A percentile compares a stretch with the other conserved stretches of the same genome.
These are phyloP conservation scores for Lasiodiplodia sp. DNA, from an alignment of 2,329 filamentous ascomycete species.

Conservation along the genomic window DNA sequence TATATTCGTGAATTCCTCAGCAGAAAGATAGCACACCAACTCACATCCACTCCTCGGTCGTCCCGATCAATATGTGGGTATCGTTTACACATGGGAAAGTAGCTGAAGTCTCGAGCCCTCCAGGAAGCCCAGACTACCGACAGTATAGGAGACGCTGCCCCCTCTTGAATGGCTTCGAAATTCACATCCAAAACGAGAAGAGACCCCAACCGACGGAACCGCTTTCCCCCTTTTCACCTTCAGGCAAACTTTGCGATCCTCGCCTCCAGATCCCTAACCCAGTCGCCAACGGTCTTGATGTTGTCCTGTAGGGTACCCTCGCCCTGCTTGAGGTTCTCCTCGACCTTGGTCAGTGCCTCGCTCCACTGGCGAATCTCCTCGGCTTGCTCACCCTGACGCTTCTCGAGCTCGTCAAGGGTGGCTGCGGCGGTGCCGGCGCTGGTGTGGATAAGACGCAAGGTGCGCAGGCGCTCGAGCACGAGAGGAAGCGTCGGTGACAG, in stretches of 20 bases:
- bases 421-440: slow-evolving; percentile 84
- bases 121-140: neutral
- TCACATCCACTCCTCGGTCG: neutral
- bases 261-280: slow-evolving; percentile 86
- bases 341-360: slow-evolving; percentile 79
- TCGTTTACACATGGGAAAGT: slow-evolving; percentile 20
- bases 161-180: neutral
- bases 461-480: slow-evolving; percentile 83
- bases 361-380: slow-evolving; percentile 86
- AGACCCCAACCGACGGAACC: neutral
- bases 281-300: slow-evolving; percentile 82
- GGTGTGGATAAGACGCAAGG: slow-evolving; percentile 82
- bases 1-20: neutral
- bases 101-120: neutral
- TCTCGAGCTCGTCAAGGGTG: slow-evolving; percentile 78
- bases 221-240: neutral
- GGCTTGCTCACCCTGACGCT: slow-evolving; percentile 80
- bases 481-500: slow-evolving; percentile 85
- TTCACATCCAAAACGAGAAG: neutral
- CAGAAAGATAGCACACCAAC: neutral
- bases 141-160: neutral
- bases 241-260: slow-evolving; percentile 63
- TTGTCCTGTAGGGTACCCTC: slow-evolving; percentile 78
- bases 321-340: slow-evolving; percentile 74
- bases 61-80: slow-evolving; percentile 23